Conservation (phyloP, 106 monocot species). For the Allium cepa region DNA sequence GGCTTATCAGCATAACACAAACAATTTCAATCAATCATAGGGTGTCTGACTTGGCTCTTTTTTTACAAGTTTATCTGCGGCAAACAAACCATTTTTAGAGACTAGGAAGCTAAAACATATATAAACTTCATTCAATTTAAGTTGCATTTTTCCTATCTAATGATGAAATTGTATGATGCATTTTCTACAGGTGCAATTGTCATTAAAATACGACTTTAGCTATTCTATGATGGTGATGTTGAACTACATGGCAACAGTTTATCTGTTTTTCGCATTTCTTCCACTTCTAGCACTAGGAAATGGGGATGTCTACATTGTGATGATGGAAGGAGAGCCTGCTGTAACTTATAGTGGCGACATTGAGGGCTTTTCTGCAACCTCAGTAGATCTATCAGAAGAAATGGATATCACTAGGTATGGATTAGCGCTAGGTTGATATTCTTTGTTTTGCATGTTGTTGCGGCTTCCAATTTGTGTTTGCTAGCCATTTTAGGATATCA, state of each 20-base stretch:
- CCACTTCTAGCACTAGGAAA: slow-evolving; percentile 28
- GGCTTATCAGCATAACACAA: too few relatives aligned
- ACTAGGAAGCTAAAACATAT: neutral
- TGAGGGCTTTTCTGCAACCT: slow-evolving; percentile 79
- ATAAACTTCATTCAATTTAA: neutral
- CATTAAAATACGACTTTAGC: neutral
- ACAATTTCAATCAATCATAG: too few relatives aligned
- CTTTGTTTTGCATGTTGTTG: too few relatives aligned
- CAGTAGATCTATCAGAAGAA: slow-evolving; percentile 47
- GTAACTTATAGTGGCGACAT: slow-evolving; percentile 77
- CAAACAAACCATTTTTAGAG: neutral
- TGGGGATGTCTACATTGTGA: slow-evolving; percentile 65
- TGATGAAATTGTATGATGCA: neutral
- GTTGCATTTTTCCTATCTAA: neutral
- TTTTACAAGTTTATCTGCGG: neutral
- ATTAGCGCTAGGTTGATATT: too few relatives aligned
- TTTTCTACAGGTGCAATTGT: neutral
- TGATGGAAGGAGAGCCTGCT: slow-evolving; percentile 84
- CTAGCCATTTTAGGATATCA: too few relatives aligned
- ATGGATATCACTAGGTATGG: slow-evolving; percentile 75
- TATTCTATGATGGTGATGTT: slow-evolving; percentile 8
- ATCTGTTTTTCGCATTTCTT: slow-evolving; percentile 30
- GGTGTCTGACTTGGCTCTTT: neutral
- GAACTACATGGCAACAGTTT: slow-evolving; percentile 14
- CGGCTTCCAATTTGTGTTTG: too few relatives aligned